Base-by-base conservation (phyloP, 768 basidiomycete species). In the Pisolithus albus region DNA sequence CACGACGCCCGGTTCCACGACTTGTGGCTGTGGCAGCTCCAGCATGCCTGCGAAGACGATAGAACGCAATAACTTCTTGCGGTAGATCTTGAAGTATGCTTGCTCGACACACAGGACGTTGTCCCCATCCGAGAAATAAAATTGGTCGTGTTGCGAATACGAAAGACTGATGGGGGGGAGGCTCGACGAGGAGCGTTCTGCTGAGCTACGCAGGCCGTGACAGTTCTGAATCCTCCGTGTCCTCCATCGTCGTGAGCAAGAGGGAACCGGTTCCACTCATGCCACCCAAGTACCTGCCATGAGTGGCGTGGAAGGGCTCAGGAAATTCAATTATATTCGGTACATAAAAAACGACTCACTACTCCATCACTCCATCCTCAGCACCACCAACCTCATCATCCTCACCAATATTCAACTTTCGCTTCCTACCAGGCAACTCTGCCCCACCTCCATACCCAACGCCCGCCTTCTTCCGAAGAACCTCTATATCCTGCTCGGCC, bases 401-500 rank as follows among this genome's bases (percentile, higher is more conserved):
- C 1, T 63, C 74, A 36, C 68, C 80, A 56, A 90, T 59, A 41
- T 79, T 71, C 51, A 89, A 62, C 65, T 90, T 92, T 59, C 82
- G 65, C 67, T 89, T 90, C 66, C 71, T 73, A 7, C 88, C 87
- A n/a, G 87, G 88, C 68, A 88, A 66, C 43, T 78, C 76, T 56
- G 72, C 78, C 8, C 86, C 83, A 16, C 72, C 83, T 2, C 87
- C 86, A 59, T 76, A 87, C 11, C 87, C 87, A 53, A 88, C 82
- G 1, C 85, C 87, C 1, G 83, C 86, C 71, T 92, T 93, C 70
- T 80, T 79, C 53, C 93, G 74, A 45, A 96, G 64, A 50, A 64
- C 75, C 28, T 88, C 88, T 48, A 94, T 62, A 63, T 94, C 88
- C 62, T 83, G 80, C 56, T 88, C 88, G 2, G 75, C 85, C 51